Base-by-base conservation (phyloP, 2,329 filamentous ascomycete genomes). In the Diaporthe vaccinii region DNA sequence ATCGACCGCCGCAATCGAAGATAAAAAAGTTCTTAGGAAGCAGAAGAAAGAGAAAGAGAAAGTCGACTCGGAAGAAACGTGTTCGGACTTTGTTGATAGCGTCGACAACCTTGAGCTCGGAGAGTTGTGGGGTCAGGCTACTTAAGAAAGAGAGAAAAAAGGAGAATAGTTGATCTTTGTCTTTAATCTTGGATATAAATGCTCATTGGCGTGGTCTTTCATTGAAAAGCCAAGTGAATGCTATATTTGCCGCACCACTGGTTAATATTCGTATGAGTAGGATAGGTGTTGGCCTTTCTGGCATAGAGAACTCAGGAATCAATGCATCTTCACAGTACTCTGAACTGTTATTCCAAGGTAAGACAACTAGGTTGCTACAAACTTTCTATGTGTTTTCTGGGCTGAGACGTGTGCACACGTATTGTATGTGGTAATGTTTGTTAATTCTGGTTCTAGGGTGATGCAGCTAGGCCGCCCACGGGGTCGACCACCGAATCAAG, bases 31-130 rank as follows among this genome's bases (percentile, higher is more conserved):
- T 9, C 2, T 51, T n/a, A 67, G 62, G 17, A 67, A 51, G 62
- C 62, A 39, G 31, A 36, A 67, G 62, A 67, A 67, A 49, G 61
- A 67, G 61, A 67, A 49, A 25, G 22, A 49, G 44, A 15, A 51
- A 34, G 10, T 34, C 10, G 20, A 25, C 44, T 51, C 15, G 62
- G 62, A 39, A 20, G 15, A 51, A 51, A 51, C 22, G 20, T 67
- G 22, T 67, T 34, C 12, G 22, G 44, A 51, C 6, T 67, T 51
- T n/a, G 22, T 25, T n/a, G 20, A 67, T 20, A 67, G 62, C 20
- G 6, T 67, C 20, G 44, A 36, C 44, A 20, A 36, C 62, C 28
- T 67, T 67, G 28, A 20, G 36, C 44, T 67, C 44, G 28, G 44
- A 51, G 44, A 51, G 20, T 49, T 67, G 20, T 67, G 28, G 44